Base-by-base conservation (phyloP, 1,284 basidiomycete genomes). In the Tilletia caries region DNA sequence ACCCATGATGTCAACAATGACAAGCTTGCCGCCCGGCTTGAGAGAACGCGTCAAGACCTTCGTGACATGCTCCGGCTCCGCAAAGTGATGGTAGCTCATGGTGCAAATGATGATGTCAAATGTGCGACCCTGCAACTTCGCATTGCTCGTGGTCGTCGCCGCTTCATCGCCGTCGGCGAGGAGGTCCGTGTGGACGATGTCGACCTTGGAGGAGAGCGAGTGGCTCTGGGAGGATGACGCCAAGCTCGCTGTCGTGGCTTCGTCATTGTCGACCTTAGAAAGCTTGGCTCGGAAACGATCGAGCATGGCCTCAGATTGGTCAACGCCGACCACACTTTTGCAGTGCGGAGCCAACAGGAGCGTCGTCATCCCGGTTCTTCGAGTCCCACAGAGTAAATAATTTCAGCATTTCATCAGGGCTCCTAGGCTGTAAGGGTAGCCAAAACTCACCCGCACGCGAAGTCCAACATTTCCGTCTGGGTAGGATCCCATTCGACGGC, bases 61-160 rank as follows among this genome's bases (percentile, higher is more conserved):
- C 6, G 74, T 70, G 13, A 72, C 67, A 37, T 64, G 64, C 2
- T 48, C 66, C 1, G 74, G 74, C 46, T 73, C 74, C 43, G 68
- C 69, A 6, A 75, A 66, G 66, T 75, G 74, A 43, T 75, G 74
- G 67, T 69, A 75, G n/a, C 71, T 34, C 27, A 72, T 75, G 6
- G 74, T 75, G 70, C 74, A 75, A 2, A 72, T 71, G 58, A 75
- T 68, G 23, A 75, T 70, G 41, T 75, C 74, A 25, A 73, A 73
- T 34, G 48, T 58, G 64, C 67, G 68, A 0, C 69, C 67, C 18
- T 70, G 37, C 20, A 73, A 65, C 32, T 32, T 48, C 2, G 44
- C 23, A 0, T 27, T 6, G 52, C 52, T 23, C 37, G n/a, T n/a
- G n/a, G n/a, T n/a, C n/a, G n/a, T n/a, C n/a, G 1, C 10, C 37